Base-by-base conservation (phyloP, 2,329 filamentous ascomycete species). In the Parasarocladium wereldwijsianum region DNA sequence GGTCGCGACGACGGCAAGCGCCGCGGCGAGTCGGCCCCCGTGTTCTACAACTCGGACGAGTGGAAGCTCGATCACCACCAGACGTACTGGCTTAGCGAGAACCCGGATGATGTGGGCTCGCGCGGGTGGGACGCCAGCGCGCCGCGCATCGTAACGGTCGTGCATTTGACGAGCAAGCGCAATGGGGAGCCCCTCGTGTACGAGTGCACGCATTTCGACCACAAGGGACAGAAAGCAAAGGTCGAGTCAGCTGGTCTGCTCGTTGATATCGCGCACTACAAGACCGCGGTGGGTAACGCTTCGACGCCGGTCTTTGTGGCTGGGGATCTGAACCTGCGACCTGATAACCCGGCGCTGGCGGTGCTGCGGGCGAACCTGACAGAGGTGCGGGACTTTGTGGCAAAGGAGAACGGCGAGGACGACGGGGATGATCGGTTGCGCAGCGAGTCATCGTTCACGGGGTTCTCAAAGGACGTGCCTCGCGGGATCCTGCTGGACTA, bases 351-450 rank as follows among this genome's bases (percentile, higher is more conserved):
- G 12, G 40, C 43, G 8, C n/a, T n/a, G n/a, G n/a, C n/a, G n/a
- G n/a, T n/a, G n/a, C n/a, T n/a, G n/a, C n/a, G n/a, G n/a, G 51
- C 73, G 4, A 49, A 58, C 4, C 52, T 98, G 46, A 62, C 58
- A 29, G 65, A 77, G 44, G 76, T 80, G 48, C 62, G 82, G 33
- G 80, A 92, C 49, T 52, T 70, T 10, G 72, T 94, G 3, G 69
- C 64, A 3, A 46, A 56, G 45, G 76, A 58, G 35, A 43, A 61
- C 13, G 47, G 46, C 1, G 32, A 58, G 29, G 49, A 61, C 10
- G 55, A 59, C n/a, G 64, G 65, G 36, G n/a, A n/a, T n/a, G n/a
- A n/a, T n/a, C n/a, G n/a, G n/a, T n/a, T n/a, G n/a, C n/a, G n/a
- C n/a, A n/a, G n/a, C n/a, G n/a, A n/a, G n/a, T n/a, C n/a, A n/a